A percentile compares a stretch with the other conserved stretches of the same genome.
These are phyloP conservation scores for Leishmania mexicana DNA, from an alignment of 208 protist species.

Conservation along the genomic window DNA sequence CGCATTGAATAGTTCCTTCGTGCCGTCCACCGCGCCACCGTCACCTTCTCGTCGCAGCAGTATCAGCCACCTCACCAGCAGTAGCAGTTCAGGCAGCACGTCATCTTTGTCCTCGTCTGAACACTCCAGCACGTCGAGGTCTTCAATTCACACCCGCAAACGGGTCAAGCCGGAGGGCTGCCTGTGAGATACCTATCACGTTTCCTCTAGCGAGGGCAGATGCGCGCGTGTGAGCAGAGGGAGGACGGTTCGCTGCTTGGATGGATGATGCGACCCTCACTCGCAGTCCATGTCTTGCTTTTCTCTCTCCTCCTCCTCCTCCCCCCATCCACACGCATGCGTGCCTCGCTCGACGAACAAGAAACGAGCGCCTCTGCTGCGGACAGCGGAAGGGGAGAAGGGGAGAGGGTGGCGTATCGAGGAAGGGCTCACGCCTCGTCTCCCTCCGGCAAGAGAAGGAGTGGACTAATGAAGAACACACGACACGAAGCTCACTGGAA, in stretches of 20 bases:
- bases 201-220: background rate
- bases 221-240: too few relatives aligned
- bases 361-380: background rate
- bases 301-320: too few relatives aligned
- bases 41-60: slow-evolving; percentile 12
- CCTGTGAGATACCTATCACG: background rate
- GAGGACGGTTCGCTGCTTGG: background rate
- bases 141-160: background rate
- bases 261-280: background rate
- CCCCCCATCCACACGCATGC: background rate
- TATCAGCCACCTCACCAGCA: background rate
- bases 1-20: background rate
- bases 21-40: background rate
- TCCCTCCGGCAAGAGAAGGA: background rate
- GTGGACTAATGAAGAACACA: background rate
- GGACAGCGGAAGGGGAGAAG: too few relatives aligned
- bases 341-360: background rate
- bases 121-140: background rate
- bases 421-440: background rate
- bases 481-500: background rate
- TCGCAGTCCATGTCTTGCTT: background rate
- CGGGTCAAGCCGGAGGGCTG: background rate
- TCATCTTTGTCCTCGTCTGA: background rate
- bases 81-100: background rate
- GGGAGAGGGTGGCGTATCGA: background rate